These are phyloP conservation scores for Nicotiana paniculata DNA, from an alignment of 257 asterid species.

Conservation along the genomic window DNA sequence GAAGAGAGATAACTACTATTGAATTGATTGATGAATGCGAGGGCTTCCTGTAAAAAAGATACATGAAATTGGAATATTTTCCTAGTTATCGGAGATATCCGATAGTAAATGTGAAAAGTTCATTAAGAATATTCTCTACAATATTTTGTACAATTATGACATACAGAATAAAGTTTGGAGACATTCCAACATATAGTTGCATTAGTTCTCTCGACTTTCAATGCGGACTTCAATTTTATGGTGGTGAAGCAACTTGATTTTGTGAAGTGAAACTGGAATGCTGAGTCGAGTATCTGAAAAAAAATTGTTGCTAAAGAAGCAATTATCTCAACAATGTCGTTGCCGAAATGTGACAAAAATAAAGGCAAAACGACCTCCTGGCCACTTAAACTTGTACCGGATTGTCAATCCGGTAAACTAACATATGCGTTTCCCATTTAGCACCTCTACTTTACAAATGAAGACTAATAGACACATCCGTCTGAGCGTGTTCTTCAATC, in stretches of 20 bases:
- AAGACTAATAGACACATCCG: too few species aligned
- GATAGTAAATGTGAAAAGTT: background rate
- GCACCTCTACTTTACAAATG: too few species aligned
- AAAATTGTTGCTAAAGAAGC: background rate
- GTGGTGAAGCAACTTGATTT: background rate
- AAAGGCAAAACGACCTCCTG: too few species aligned
- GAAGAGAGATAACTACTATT: background rate
- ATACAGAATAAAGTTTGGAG: background rate
- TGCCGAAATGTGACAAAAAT: too few species aligned
- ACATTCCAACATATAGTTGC: background rate
- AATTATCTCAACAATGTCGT: too few species aligned
- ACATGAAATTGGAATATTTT: background rate
- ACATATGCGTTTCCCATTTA: too few species aligned
- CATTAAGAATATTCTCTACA: background rate
- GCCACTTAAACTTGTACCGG: too few species aligned
- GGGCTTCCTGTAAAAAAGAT: background rate
- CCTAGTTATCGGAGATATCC: background rate
- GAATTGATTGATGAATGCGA: background rate
- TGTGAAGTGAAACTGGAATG: background rate
- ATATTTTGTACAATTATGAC: background rate
- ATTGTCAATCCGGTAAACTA: too few species aligned
- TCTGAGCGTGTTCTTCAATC: too few species aligned
- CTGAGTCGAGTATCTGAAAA: background rate
- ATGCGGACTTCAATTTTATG: background rate
- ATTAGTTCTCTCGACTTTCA: background rate